phyloP scores from a whole-genome alignment of 148 eudicot species.

The Amaranthus palmeri region DNA sequence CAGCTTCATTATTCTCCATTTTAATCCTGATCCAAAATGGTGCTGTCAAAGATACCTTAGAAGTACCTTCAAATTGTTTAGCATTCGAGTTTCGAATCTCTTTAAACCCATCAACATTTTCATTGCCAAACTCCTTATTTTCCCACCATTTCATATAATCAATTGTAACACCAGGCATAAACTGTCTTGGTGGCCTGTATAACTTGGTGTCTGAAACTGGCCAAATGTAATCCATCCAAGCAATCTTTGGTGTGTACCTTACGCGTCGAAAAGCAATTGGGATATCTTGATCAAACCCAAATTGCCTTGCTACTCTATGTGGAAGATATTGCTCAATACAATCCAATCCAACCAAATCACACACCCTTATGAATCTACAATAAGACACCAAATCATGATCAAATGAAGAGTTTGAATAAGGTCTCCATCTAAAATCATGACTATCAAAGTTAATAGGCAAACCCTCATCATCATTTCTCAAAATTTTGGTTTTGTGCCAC shows the following conservation, averaged over 20 bases:
- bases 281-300: constrained; percentile 51
- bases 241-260: background rate
- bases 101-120: background rate
- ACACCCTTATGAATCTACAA: constrained; percentile 33
- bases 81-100: background rate
- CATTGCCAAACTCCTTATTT: background rate
- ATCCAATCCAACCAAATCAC: constrained; percentile 38
- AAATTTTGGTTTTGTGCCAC: constrained; percentile 29
- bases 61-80: background rate
- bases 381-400: constrained; percentile 25
- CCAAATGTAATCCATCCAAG: constrained; percentile 24
- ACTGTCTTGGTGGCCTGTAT: constrained; percentile 28
- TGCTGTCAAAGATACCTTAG: background rate
- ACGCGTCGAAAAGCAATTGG: constrained; percentile 23
- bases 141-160: constrained; percentile 42
- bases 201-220: constrained; percentile 23
- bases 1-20: constrained; percentile 17
- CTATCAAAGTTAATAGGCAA: constrained; percentile 19
- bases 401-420: constrained; percentile 24
- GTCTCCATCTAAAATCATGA: constrained; percentile 42
- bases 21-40: constrained; percentile 13
- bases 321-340: constrained; percentile 45
- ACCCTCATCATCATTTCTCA: constrained; percentile 10
- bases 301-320: constrained; percentile 57
- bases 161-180: constrained; percentile 29